Evolutionary conservation across 768 basidiomycete species (phyloP), one percentile per base, ranked within the genome.

Genomic region (Lactarius vividus): DNA sequence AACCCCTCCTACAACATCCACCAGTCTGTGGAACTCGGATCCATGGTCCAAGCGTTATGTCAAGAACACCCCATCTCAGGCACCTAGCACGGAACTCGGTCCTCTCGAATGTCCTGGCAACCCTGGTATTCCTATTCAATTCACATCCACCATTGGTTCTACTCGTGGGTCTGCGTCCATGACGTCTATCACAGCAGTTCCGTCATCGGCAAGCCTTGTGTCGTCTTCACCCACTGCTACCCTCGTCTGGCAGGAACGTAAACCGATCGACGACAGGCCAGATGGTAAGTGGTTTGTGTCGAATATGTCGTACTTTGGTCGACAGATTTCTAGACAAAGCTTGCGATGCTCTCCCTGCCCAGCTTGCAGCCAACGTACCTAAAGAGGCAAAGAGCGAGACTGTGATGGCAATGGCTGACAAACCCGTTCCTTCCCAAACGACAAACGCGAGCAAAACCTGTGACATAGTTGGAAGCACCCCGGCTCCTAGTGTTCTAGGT

Each of bases 191-290:
- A 29, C 49, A 13, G 23, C 60, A n/a, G 28, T 13, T 31, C 2
- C 28, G 8, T 53, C 61, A 20, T 61, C 64, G 39, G 1, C 31
- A 4, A 62, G 61, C 20, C 31, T 28, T 26, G n/a, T 44, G 18
- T 62, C 65, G 26, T 62, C 65, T 18, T 6, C 31, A 1, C 29
- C 57, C 31, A 46, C n/a, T n/a, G n/a, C n/a, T n/a, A n/a, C 61
- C 23, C 61, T 59, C 42, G 61, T 54, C 0, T 44, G 35, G 18
- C 57, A 37, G n/a, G 49, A 54, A 9, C 10, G 8, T 23, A 31
- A n/a, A 5, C 11, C 3, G n/a, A 37, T 8, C 49, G 28, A 62
- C 16, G 59, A 23, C 23, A 52, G 53, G 9, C 60, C 40, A 29
- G 46, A 57, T 29, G 65, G 65, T 58, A 29, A 0, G 57, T 57